Evolutionary conservation across 805 yeast genomes (phyloP), one percentile per base, ranked within the genome.

Genomic region (Metschnikowia rubicola): DNA sequence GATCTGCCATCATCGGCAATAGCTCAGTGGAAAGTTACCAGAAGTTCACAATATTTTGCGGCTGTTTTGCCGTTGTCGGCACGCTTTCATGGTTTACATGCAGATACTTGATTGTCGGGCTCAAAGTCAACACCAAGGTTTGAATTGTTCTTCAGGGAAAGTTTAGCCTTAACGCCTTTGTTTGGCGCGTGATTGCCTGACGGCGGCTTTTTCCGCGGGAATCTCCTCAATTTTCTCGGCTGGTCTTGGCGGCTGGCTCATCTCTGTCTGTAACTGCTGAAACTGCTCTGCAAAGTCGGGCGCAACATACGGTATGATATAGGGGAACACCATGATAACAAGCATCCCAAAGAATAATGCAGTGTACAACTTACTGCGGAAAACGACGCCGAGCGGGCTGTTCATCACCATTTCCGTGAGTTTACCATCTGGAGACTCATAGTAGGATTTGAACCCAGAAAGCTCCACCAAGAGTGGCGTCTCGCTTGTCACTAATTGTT

Each of bases 51-150:
- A 53, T 74, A 2, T 80, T 67, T 52, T 69, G 70, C 30, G 75
- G 79, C 2, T 62, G 62, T 8, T 51, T 78, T 19, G 69, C 77
- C 10, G 50, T 68, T 19, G 62, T 60, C 0, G 68, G 76, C 33
- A 66, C 70, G 2, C 28, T 66, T 2, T 64, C 66, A 29, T 80
- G 78, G 71, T 37, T 68, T 8, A 46, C 64, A 12, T 74, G 83
- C 3, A 69, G 83, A 52, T 68, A 65, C 43, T 58, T 62, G 36
- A 63, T 73, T 10, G 80, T 78, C 28, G 83, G 83, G 1, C 54
- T 62, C 57, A 65, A 60, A 30, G 13, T 57, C 36, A 51, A 51
- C 32, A 47, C 42, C 10, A 56, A 54, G 50, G 54, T 56, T 9
- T 57, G 29, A 33, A 21, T 21, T n/a, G n/a, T n/a, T n/a, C 26